Evolutionary conservation across 371 early-diverging fungal species (phyloP).

Genomic region (Conidiobolus incongruus): DNA sequence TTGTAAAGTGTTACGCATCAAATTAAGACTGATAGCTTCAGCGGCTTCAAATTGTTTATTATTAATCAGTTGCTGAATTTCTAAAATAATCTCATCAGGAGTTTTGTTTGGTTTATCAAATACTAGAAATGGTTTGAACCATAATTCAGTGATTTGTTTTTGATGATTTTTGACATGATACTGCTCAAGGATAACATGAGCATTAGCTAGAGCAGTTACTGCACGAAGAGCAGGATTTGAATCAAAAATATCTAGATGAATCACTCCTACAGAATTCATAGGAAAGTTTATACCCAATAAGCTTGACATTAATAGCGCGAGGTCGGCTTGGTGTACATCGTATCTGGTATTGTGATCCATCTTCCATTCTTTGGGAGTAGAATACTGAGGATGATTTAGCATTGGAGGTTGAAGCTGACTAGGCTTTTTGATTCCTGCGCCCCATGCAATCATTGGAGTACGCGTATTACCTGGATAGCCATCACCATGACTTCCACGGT

Average conservation of each 20-base stretch:
- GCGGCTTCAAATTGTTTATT: slow-evolving; percentile 32
- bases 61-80: slow-evolving; percentile 35
- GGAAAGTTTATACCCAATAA: slow-evolving; percentile 69
- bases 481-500: slow-evolving; percentile 80
- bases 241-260: slow-evolving; percentile 56
- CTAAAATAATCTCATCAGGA: slow-evolving; percentile 20
- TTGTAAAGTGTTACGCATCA: slow-evolving; percentile 38
- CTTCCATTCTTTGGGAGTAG: slow-evolving; percentile 39
- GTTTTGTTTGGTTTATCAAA: slow-evolving; percentile 20
- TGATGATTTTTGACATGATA: slow-evolving; percentile 46
- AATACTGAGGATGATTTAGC: slow-evolving; percentile 23
- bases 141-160: slow-evolving; percentile 47
- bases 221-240: slow-evolving; percentile 42
- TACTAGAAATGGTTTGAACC: slow-evolving; percentile 46
- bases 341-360: slow-evolving; percentile 26
- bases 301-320: slow-evolving; percentile 78
- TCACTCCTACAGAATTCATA: slow-evolving; percentile 76
- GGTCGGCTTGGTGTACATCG: slow-evolving; percentile 84
- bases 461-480: slow-evolving; percentile 87
- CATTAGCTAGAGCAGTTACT: slow-evolving; percentile 48
- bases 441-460: slow-evolving; percentile 89
- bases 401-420: slow-evolving; percentile 9
- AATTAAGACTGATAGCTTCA: slow-evolving; percentile 23
- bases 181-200: slow-evolving; percentile 61
- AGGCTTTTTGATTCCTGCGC: slow-evolving; percentile 61